Percentiles rank a stretch among this genome's conserved stretches.
phyloP scores from a whole-genome alignment of 2,329 filamentous ascomycete genomes.

The Tothia fuscella region DNA sequence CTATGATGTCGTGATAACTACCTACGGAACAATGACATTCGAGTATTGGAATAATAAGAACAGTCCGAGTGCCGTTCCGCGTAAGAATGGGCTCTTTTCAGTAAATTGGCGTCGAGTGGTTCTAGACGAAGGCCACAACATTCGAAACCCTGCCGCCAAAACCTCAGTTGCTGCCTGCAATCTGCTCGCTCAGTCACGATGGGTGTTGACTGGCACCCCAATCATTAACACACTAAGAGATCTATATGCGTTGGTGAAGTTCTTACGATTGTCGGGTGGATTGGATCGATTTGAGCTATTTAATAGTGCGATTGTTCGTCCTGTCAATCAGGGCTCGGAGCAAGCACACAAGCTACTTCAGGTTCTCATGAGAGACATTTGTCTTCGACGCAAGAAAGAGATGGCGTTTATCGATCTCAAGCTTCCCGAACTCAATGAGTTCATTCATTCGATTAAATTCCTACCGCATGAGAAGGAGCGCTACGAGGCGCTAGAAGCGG shows the following conservation, averaged over 20 bases:
- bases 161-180: slow-evolving; percentile 55
- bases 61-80: slow-evolving; percentile 19
- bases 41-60: slow-evolving; percentile 41
- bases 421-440: slow-evolving; percentile 66
- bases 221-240: slow-evolving; percentile 77
- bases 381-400: slow-evolving; percentile 70
- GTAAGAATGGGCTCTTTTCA: slow-evolving; percentile 43
- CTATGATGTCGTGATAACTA: slow-evolving; percentile 71
- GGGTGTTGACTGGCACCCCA: slow-evolving; percentile 51
- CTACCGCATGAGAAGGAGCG: slow-evolving; percentile 60
- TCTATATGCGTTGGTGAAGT: slow-evolving; percentile 67
- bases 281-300: slow-evolving; percentile 64
- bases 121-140: slow-evolving; percentile 72
- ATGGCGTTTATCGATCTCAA: slow-evolving; percentile 80
- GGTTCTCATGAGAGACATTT: slow-evolving; percentile 67
- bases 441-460: slow-evolving; percentile 63
- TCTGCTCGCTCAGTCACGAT: slow-evolving; percentile 58
- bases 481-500: slow-evolving; percentile 59
- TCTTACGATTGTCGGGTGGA: slow-evolving; percentile 63
- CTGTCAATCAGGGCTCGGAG: slow-evolving; percentile 46
- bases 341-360: slow-evolving; percentile 56
- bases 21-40: slow-evolving; percentile 62
- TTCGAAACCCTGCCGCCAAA: slow-evolving; percentile 67
- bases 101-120: slow-evolving; percentile 68
- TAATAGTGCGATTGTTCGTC: slow-evolving; percentile 57